Base-by-base conservation (phyloP, 1,284 basidiomycete genomes). In the Sporisorium sorghi region DNA sequence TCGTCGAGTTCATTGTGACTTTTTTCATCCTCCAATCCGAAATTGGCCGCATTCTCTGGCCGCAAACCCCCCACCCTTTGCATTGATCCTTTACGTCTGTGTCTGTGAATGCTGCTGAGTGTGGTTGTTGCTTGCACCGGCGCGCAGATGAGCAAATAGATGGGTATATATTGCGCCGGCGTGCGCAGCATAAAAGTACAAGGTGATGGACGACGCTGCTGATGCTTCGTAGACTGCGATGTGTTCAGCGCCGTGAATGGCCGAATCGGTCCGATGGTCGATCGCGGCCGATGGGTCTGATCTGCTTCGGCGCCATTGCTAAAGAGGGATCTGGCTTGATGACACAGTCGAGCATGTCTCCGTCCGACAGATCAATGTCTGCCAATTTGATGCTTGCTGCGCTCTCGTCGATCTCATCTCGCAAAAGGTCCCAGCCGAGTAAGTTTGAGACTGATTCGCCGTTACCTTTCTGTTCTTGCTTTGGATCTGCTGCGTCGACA, bases 341-440 rank as follows among this genome's bases (percentile, higher is more conserved):
- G 42, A 61, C 73, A 56, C 78, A 80, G 42, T 80, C 78, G 17
- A 80, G 40, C 8, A 65, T 6, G 37, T 73, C 73, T 26, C 65
- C 73, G 10, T 63, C 63, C 0, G 35, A n/a, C 10, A 80, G 30
- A 15, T 48, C 37, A 30, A 80, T 42, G 28, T 77, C 49, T 7
- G 60, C 51, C n/a, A 80, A 19, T 11, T 74, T 75, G 15, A 46
- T 72, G 17, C 23, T 32, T 1, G 77, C 77, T 17, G 74, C 73
- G 3, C 19, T 37, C 26, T 73, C 67, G 26, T 78, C 65, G 15
- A 72, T 50, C 49, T 72, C 60, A 21, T 68, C 55, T 23, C 35
- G 28, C 44, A 73, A 28, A 7, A 43, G 21, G 35, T 66, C 51
- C 47, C 46, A 62, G 26, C 64, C 64, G 14, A 71, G 61, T 26